A percentile compares a stretch with the other conserved stretches of the same genome.
These are phyloP conservation scores for Podaxis mareebaensis DNA, from an alignment of 768 basidiomycete genomes.

Conservation along the genomic window DNA sequence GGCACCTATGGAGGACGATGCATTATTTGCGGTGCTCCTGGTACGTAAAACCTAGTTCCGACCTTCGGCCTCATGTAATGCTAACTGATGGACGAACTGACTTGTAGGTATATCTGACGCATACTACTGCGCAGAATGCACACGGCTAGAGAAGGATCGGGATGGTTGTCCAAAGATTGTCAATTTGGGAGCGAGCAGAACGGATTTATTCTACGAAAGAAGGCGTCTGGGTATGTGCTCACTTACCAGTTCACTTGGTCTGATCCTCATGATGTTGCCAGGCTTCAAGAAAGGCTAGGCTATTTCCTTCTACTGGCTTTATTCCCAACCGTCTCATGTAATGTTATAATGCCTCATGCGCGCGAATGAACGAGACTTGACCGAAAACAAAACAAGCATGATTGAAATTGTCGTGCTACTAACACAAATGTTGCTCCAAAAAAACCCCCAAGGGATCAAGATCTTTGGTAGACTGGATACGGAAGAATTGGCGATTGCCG, in stretches of 20 bases:
- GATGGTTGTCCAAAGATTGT: constrained; percentile 99
- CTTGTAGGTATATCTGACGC: constrained; percentile 92
- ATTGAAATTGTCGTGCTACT: background rate
- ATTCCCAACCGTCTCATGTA: background rate
- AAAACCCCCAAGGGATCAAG: constrained; percentile 14
- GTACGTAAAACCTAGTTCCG: constrained; percentile 41
- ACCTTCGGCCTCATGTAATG: background rate
- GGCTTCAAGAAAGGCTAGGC: constrained; percentile 71
- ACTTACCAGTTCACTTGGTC: background rate
- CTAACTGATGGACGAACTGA: background rate
- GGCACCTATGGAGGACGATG: constrained; percentile 97
- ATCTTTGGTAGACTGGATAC: constrained; percentile 55
- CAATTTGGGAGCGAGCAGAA: constrained; percentile 92
- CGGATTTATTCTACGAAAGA: constrained; percentile 90
- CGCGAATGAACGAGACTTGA: background rate
- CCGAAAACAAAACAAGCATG: background rate
- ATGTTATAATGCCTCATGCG: background rate
- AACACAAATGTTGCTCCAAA: constrained; percentile 13
- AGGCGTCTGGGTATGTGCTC: constrained; percentile 68
- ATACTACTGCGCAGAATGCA: constrained; percentile 98
- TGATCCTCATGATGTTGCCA: constrained; percentile 24
- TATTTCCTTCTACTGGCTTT: background rate
- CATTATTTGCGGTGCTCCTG: constrained; percentile 96
- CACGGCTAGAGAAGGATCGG: constrained; percentile 93
- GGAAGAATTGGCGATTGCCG: constrained; percentile 57